These are phyloP conservation scores for Thermomyces lanuginosus DNA, from an alignment of 2,329 filamentous ascomycete species.

Conservation along the genomic window DNA sequence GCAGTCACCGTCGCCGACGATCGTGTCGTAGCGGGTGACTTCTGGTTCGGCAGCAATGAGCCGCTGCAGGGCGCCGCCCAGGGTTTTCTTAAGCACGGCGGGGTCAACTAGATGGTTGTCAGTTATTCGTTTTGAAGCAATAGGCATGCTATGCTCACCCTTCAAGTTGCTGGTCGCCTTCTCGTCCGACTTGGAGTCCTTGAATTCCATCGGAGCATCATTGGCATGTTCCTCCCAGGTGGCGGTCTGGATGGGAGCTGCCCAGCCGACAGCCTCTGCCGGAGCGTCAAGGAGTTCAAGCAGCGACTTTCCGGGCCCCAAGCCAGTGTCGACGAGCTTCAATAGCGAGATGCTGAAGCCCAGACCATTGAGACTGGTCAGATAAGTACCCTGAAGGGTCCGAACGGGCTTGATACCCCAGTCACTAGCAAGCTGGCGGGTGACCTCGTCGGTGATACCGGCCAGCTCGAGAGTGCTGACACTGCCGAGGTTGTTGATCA, in stretches of 20 bases:
- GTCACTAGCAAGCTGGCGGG: constrained; percentile 40
- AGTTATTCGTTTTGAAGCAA: constrained; percentile 8
- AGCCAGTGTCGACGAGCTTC: constrained; percentile 43
- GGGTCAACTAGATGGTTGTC: constrained; percentile 31
- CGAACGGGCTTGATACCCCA: constrained; percentile 46
- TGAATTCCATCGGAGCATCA: constrained; percentile 25
- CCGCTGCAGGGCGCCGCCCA: constrained; percentile 39
- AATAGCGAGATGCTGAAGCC: constrained; percentile 56
- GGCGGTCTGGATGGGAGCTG: constrained; percentile 39
- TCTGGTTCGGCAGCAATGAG: constrained; percentile 49
- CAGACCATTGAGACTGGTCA: constrained; percentile 55
- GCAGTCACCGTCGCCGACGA: constrained; percentile 82
- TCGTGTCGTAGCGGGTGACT: constrained; percentile 54
- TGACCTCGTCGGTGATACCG: constrained; percentile 51
- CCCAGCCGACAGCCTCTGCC: constrained; percentile 51
- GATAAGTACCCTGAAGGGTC: constrained; percentile 50
- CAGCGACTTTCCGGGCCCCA: constrained; percentile 38
- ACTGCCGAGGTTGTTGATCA: constrained; percentile 56
- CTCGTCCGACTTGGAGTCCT: constrained; percentile 25
- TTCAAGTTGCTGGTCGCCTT: constrained; percentile 38
- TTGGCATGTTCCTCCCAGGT: constrained; percentile 40
- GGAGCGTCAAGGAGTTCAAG: constrained; percentile 52
- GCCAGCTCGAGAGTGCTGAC: constrained; percentile 51
- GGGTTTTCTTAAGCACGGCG: constrained; percentile 33
- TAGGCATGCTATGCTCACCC: constrained; percentile 21